Evolutionary conservation across 371 early-diverging fungal genomes (phyloP), one percentile per base, ranked within the genome.

Genomic region (Mortierella sp.): DNA sequence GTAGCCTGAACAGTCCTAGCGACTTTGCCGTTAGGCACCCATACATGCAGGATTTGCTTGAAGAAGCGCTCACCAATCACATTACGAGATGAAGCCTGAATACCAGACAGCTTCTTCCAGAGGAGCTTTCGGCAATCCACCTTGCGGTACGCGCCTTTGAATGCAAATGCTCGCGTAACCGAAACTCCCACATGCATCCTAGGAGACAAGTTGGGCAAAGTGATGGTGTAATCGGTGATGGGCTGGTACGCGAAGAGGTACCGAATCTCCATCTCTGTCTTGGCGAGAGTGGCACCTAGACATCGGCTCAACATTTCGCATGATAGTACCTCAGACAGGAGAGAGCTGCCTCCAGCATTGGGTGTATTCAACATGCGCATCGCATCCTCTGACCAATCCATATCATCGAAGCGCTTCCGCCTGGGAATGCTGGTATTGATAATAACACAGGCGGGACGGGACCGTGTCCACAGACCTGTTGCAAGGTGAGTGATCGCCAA

Each of bases 21-120:
- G 0, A 80, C 78, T 39, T 75, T 75, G 22, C 90, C 90, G 16
- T 79, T 85, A n/a, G 86, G 86, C 0, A 87, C 83, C 90, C 90
- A 89, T 24, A 90, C 83, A 69, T 89, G 91, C 52, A 90, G 66
- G 20, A 90, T 88, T 73, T 87, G 89, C 45, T 86, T 83, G 70
- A 87, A 84, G 73, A 89, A 76, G 18, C 72, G 66, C 51, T 75
- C 83, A 22, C 84, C 77, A 5, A 75, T 68, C 10, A 89, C 85
- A 22, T 84, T 84, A 54, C 73, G 37, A 11, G 73, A 84, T 47
- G 89, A 86, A 4, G 75, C 66, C 32, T 80, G 58, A 14, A 90
- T 78, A 4, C 87, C 89, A 0, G 58, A 55, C 30, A 89, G 59
- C 62, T 90, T 90, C 68, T 86, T 87, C 35, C 63, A 66, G 10